These are phyloP conservation scores for Corymbia citriodora DNA, from an alignment of 441 rosid genomes.

Conservation along the genomic window DNA sequence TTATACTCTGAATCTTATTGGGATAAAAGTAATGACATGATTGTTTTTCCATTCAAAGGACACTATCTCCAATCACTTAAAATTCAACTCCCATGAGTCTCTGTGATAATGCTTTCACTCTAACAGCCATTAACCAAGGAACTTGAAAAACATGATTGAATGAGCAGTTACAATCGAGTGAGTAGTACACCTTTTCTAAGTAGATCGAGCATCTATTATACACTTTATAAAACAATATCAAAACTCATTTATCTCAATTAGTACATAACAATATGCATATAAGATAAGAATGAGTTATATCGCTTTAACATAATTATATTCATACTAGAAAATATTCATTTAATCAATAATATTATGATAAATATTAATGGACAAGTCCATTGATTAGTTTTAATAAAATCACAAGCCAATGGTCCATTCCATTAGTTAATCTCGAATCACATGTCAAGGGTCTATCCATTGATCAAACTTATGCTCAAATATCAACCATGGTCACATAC, in stretches of 20 bases:
- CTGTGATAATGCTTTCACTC: rapidly evolving
- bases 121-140: background rate
- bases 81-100: background rate
- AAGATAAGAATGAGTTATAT: background rate
- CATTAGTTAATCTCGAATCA: rapidly evolving
- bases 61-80: rapidly evolving
- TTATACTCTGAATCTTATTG: background rate
- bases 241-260: background rate
- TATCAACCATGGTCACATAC: background rate
- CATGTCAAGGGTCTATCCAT: background rate
- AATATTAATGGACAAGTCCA: rapidly evolving
- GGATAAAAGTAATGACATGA: background rate
- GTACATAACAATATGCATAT: too few relatives aligned
- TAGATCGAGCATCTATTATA: too few relatives aligned
- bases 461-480: background rate
- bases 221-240: background rate
- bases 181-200: background rate
- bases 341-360: too few relatives aligned
- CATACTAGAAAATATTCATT: rapidly evolving
- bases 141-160: rapidly evolving
- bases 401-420: rapidly evolving
- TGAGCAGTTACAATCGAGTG: rapidly evolving
- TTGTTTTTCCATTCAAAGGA: rapidly evolving
- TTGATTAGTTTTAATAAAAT: background rate
- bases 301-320: too few relatives aligned